Evolutionary conservation across 371 early-diverging fungal species (phyloP).

Genomic region (Blyttiomyces sp.): DNA sequence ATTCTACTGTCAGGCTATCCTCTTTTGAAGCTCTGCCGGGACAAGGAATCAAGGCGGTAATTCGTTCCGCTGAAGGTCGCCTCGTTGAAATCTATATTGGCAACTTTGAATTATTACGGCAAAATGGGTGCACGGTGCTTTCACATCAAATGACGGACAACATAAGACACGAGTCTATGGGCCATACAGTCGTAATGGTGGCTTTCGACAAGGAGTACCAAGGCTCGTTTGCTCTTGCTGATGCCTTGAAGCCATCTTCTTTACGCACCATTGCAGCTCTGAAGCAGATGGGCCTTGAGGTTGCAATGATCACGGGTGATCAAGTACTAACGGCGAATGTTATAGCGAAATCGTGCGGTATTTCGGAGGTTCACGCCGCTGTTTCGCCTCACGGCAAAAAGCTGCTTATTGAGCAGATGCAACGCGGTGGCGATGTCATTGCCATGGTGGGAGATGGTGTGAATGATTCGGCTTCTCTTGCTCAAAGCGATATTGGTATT

Average conservation of each 20-base stretch:
- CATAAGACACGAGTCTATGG: conserved; percentile 45
- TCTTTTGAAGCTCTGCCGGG: conserved; percentile 75
- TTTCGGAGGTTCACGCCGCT: conserved; percentile 83
- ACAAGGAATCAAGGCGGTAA: conserved; percentile 59
- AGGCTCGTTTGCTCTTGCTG: conserved; percentile 83
- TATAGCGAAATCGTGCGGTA: conserved; percentile 71
- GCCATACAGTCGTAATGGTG: conserved; percentile 79
- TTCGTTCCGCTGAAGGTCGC: neutral
- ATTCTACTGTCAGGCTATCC: conserved; percentile 10
- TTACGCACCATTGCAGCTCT: conserved; percentile 65
- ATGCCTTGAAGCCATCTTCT: conserved; percentile 79
- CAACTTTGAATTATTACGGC: conserved; percentile 61
- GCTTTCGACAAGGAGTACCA: conserved; percentile 61
- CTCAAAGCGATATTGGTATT: conserved; percentile 91
- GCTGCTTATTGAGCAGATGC: conserved; percentile 58
- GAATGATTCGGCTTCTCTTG: conserved; percentile 96
- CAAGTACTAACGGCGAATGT: conserved; percentile 71
- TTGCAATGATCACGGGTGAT: conserved; percentile 94
- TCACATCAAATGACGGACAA: neutral
- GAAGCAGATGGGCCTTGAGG: conserved; percentile 68
- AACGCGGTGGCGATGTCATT: conserved; percentile 51
- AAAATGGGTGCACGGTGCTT: conserved; percentile 22
- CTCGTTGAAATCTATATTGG: conserved; percentile 62
- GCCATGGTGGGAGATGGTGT: conserved; percentile 99
- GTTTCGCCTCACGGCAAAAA: conserved; percentile 89